Evolutionary conservation across 1,284 basidiomycete species (phyloP), one percentile per base, ranked within the genome.

Genomic region (Farysia itapuensis): DNA sequence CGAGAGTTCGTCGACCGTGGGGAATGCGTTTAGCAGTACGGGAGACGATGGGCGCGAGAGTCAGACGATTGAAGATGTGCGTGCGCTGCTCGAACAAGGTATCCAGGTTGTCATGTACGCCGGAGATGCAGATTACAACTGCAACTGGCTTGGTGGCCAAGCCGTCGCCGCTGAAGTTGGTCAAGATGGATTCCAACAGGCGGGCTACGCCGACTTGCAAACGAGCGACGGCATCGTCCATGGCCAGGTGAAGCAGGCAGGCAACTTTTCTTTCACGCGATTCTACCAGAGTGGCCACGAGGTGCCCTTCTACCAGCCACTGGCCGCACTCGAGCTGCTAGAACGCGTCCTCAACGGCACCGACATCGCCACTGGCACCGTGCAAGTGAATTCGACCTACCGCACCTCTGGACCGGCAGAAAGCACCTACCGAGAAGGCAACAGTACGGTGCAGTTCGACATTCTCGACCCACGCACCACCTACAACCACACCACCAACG

Each of bases 51-150:
- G 41, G 4, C 42, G 67, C 3, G 52, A 59, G 31, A 26, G 25
- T 6, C 42, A 41, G n/a, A 57, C 65, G n/a, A 52, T 64, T 22
- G 41, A 59, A 35, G 37, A 59, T 18, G 38, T 70, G 18, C 37
- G 43, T 3, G n/a, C 34, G n/a, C 48, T 70, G 18, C 34, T 70
- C n/a, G 35, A 56, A 1, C 41, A 45, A 20, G 64, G 61, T 5
- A 38, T 68, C 14, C 45, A 52, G 20, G 65, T 70, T 22, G 53
- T 53, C 4, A 39, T 70, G 39, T 51, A 51, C 24, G 56, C 59
- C 4, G 67, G 67, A 8, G 64, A 67, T 23, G 67, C 67, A 22
- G 67, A 67, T 39, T 67, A 64, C 54, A 65, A 65, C 26, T 67
- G 65, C 49, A 67, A 67, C 34, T 67, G 49, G 48, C 19, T 67